Conservation (phyloP, 129 eudicot genomes). For the Tagetes patula region DNA sequence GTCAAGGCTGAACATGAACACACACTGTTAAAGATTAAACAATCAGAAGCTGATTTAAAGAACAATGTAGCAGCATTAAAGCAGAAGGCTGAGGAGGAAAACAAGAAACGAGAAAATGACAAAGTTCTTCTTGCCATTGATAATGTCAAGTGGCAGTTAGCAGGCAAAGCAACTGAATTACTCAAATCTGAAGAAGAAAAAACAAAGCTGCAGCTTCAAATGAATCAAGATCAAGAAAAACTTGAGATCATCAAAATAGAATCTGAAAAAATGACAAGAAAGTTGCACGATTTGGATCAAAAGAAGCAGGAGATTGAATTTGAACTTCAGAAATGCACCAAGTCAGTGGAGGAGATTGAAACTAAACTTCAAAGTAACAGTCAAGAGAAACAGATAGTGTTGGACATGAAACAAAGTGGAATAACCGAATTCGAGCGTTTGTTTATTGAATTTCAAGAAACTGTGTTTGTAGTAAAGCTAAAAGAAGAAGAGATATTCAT, state of each 20-base stretch:
- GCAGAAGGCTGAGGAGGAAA: conserved; percentile 68
- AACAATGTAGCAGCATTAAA: conserved; percentile 39
- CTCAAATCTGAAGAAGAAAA: conserved; percentile 89
- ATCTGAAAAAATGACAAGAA: conserved; percentile 38
- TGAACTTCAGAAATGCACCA: conserved; percentile 47
- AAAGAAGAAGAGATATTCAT: conserved; percentile 60
- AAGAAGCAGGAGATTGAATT: conserved; percentile 37
- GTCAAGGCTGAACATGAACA: conserved; percentile 40
- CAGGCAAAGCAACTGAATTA: conserved; percentile 74
- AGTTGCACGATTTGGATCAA: conserved; percentile 35
- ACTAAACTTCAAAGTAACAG: conserved; percentile 51
- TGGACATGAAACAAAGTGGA: conserved; percentile 61
- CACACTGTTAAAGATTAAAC: conserved; percentile 41
- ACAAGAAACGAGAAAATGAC: conserved; percentile 58
- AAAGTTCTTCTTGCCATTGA: conserved; percentile 89
- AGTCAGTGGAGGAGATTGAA: conserved; percentile 46
- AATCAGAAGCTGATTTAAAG: conserved; percentile 54
- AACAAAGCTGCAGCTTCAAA: conserved; percentile 67
- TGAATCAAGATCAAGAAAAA: conserved; percentile 51
- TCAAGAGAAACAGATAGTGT: conserved; percentile 50
- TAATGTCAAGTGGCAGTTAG: conserved; percentile 63
- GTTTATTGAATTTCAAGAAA: conserved; percentile 50
- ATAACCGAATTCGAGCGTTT: conserved; percentile 44
- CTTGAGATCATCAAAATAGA: conserved; percentile 41
- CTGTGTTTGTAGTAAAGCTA: conserved; percentile 44